These are phyloP conservation scores for Entoloma clypeatum DNA, from an alignment of 1,284 basidiomycete genomes.

Conservation along the genomic window DNA sequence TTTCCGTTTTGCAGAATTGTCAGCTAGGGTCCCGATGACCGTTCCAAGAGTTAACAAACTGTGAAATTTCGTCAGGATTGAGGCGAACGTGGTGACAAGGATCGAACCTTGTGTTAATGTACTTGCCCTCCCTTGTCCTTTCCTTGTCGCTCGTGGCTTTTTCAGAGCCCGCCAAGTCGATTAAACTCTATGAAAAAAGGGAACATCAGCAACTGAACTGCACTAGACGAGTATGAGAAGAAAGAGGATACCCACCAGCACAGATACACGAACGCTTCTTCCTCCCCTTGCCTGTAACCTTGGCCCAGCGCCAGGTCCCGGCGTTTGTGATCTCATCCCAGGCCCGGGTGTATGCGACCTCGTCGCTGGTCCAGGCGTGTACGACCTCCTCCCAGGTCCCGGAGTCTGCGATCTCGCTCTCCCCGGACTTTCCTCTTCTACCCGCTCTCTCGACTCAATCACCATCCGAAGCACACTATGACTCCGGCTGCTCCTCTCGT, in stretches of 20 bases:
- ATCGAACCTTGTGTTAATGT: constrained; percentile 81
- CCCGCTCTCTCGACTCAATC: constrained; percentile 74
- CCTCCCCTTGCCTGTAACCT: constrained; percentile 69
- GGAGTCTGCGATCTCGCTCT: constrained; percentile 42
- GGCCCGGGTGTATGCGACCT: constrained; percentile 52
- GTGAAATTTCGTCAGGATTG: constrained; percentile 2
- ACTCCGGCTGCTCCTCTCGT: constrained; percentile 87
- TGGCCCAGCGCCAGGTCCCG: constrained; percentile 52
- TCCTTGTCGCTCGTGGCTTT: constrained; percentile 94
- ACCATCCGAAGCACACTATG: constrained; percentile 93
- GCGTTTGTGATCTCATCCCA: constrained; percentile 63
- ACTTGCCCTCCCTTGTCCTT: constrained; percentile 86
- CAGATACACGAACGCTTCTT: constrained; percentile 74
- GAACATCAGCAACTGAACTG: constrained; percentile 16
- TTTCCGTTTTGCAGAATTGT: constrained; percentile 79
- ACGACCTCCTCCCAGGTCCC: constrained; percentile 44
- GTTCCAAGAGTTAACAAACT: constrained; percentile 87
- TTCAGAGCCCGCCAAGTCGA: constrained; percentile 97
- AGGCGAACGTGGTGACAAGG: background rate
- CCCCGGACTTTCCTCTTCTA: constrained; percentile 31
- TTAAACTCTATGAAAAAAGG: constrained; percentile 58
- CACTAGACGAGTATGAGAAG: no score
- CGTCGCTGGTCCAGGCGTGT: constrained; percentile 12
- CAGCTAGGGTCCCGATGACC: constrained; percentile 86
- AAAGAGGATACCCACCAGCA: constrained; percentile 52